Evolutionary conservation across 805 yeast genomes (phyloP).

Genomic region (Metschnikowia dekortorum): DNA sequence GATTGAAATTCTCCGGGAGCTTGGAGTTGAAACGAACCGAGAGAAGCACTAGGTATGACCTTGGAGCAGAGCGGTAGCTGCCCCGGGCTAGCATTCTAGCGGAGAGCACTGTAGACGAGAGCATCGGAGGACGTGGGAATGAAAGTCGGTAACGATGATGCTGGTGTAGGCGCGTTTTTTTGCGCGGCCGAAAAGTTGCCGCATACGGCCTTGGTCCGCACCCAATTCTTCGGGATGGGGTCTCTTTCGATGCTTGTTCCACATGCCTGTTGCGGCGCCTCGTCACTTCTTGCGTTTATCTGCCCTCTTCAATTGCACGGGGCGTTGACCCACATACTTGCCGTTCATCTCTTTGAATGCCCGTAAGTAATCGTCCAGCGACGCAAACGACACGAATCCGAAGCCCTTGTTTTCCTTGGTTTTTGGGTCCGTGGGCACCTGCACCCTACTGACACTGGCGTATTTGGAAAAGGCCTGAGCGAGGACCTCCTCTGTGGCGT

Average conservation of each 20-base stretch:
- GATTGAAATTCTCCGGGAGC: conserved; percentile 28
- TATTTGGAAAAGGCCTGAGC: conserved; percentile 51
- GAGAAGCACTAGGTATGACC: not conserved
- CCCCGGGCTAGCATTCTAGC: too few relatives aligned
- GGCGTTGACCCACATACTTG: conserved; percentile 69
- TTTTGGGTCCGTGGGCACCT: conserved; percentile 51
- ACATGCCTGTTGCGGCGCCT: not conserved
- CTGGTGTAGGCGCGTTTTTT: not conserved
- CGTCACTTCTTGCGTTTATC: conserved; percentile 24
- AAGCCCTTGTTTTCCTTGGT: conserved; percentile 56
- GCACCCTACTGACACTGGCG: conserved; percentile 51
- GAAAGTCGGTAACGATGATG: too few relatives aligned
- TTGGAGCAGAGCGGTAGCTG: not conserved
- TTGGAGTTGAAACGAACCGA: conserved; percentile 20
- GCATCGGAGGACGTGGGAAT: not conserved
- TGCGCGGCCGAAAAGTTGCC: not conserved
- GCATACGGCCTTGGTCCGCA: not conserved
- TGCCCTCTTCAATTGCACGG: conserved; percentile 65
- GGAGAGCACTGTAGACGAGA: not conserved
- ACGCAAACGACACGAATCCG: conserved; percentile 68
- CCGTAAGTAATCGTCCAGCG: conserved; percentile 59
- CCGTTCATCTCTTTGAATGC: conserved; percentile 78
- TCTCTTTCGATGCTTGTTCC: too few relatives aligned
- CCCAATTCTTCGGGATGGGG: too few relatives aligned
- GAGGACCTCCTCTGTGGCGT: conserved; percentile 57